Evolutionary conservation across 345 rosid species (phyloP), one percentile per base, ranked within the genome.

Genomic region (Populus ilicifolia): DNA sequence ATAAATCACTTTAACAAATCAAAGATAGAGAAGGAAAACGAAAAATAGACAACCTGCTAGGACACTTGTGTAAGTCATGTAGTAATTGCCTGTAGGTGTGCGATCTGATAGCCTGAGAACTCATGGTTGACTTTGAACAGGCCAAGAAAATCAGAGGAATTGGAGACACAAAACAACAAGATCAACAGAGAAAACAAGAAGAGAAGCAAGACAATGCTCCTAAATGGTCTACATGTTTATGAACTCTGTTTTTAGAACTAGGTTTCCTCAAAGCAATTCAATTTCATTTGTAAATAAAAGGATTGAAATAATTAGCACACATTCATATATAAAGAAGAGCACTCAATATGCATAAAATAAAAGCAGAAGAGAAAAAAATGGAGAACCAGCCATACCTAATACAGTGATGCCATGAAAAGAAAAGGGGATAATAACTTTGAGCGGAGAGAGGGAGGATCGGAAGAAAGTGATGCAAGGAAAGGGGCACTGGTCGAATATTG

Each of bases 121-220:
- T 80, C 56, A 76, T 52, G 38, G 20, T 63, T 75, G 75, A 78
- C 54, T 39, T 25, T 74, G 83, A 35, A 67, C 25, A 70, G 79
- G 72, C 29, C 12, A 33, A 59, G 77, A 56, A 79, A 67, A 80
- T 70, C 59, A 44, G 80, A 76, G 50, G 63, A 56, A 69, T 17
- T 70, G 66, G 75, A 70, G 16, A 67, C 66, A 59, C 65, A 41
- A 71, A 80, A 43, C 72, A 80, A 43, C 33, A 82, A 68, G 20
- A 63, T 20, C 48, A 77, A 64, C 17, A 75, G 56, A 56, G 48
- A 43, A 74, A 80, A 27, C 35, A 74, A 69, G 14, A 44, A 44
- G 17, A 65, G n/a, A 35, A 56, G 9, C 73, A 72, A 59, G 52
- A 67, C 23, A 69, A 73, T 25, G 39, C 63, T 79, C 71, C 75